Evolutionary conservation across 2,329 filamentous ascomycete genomes (phyloP), one percentile per base, ranked within the genome.

Genomic region (Fusarium sp.): DNA sequence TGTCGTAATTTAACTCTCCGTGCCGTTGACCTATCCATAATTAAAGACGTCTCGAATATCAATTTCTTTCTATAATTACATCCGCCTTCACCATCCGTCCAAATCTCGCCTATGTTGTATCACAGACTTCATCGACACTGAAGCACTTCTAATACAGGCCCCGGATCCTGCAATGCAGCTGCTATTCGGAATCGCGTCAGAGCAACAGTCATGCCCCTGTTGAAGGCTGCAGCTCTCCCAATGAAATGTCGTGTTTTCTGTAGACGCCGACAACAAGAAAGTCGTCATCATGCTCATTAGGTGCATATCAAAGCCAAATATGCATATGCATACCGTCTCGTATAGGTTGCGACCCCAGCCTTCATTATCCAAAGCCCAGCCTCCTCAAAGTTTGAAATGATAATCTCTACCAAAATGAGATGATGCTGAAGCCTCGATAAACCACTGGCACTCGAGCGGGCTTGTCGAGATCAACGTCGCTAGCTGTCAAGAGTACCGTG

Each of bases 61-160:
- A 63, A 48, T 34, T 34, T 47, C 57, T 45, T 42, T 51, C 55
- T 37, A 14, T 47, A 34, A 37, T 32, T 60, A 42, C 25, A 18
- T 47, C 48, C 5, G n/a, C 77, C 27, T 74, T 66, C 46, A 34
- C 45, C 11, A 70, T 76, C 27, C 70, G 61, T 74, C 76, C 77
- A 79, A 52, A 64, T 64, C 57, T 78, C 77, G 34, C 78, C 53
- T 57, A 66, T 22, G 52, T 32, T 16, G 45, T 59, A 32, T 44
- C 47, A 58, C 22, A 29, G 37, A 44, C 44, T 58, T 44, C 42
- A 27, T 32, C 34, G 61, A 52, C 22, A 42, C 48, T 63, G 37
- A 55, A 63, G 47, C 30, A 30, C 61, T 42, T 47, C 57, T 56
- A 32, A 27, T 47, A 47, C 44, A 29, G 7, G 12, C 18, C 18